These are phyloP conservation scores for Avena atlantica DNA, from an alignment of 176 grass and related monocot genomes.

Conservation along the genomic window DNA sequence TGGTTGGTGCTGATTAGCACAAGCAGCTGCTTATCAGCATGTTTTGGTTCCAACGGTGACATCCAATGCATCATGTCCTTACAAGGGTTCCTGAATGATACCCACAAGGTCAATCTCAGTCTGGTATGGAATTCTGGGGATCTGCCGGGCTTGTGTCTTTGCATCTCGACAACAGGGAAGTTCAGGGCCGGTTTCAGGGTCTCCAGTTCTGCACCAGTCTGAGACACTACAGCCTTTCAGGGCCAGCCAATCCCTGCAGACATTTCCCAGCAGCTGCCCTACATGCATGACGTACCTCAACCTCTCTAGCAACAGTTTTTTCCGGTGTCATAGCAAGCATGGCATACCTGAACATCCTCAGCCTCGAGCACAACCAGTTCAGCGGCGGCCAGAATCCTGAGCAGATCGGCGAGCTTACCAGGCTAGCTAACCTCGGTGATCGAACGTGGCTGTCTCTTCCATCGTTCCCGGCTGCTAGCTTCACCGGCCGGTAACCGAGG, in stretches of 20 bases:
- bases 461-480: neutral
- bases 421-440: neutral
- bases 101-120: no score
- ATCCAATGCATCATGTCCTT: no score
- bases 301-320: neutral
- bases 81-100: no score
- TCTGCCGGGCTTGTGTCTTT: no score
- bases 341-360: neutral
- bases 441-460: neutral
- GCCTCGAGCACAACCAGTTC: neutral
- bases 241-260: neutral
- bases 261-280: neutral
- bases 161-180: no score
- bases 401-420: neutral
- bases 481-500: no score
- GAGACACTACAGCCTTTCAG: neutral
- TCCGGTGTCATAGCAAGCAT: neutral
- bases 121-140: no score
- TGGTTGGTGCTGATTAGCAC: neutral
- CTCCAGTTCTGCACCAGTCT: neutral
- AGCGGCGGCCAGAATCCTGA: neutral
- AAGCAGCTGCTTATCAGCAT: neutral
- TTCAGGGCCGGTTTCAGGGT: neutral
- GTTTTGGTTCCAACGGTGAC: neutral
- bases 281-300: neutral